These are phyloP conservation scores for Tylopilus orsonianus DNA, from an alignment of 1,284 basidiomycete genomes.

Conservation along the genomic window DNA sequence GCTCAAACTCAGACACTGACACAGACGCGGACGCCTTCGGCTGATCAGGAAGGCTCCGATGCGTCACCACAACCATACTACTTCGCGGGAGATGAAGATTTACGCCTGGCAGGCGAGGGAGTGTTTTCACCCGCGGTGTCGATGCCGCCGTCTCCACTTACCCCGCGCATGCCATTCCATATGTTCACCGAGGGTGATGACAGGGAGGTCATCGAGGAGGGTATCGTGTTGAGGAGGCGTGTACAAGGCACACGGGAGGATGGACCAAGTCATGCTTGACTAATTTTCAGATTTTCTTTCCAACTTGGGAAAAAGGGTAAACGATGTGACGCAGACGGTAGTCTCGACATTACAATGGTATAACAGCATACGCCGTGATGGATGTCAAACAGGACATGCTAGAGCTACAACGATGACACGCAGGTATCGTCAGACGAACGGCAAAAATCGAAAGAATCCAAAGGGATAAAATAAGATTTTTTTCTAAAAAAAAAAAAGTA, in stretches of 20 bases:
- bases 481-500: conserved; percentile 2
- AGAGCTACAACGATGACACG: conserved; percentile 31
- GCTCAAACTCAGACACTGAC: neutral
- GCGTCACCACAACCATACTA: conserved; percentile 43
- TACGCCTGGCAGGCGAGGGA: conserved; percentile 65
- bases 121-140: conserved; percentile 70
- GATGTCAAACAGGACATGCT: conserved; percentile 17
- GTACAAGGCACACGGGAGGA: conserved; percentile 1
- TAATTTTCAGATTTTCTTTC: neutral
- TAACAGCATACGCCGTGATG: conserved; percentile 13
- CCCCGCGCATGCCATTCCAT: conserved; percentile 15
- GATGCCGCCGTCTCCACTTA: conserved; percentile 58
- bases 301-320: neutral
- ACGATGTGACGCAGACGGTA: neutral
- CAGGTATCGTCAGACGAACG: conserved; percentile 8
- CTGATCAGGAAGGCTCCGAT: conserved; percentile 4
- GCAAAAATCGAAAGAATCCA: neutral
- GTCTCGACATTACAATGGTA: conserved; percentile 15
- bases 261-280: conserved; percentile 13
- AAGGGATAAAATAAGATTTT: conserved; percentile 1
- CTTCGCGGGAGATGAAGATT: conserved; percentile 51
- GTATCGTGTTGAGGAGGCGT: conserved; percentile 23
- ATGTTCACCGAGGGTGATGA: conserved; percentile 5
- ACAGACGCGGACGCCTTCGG: neutral
- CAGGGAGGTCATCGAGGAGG: conserved; percentile 13